Percentiles rank a stretch among this genome's conserved stretches.
phyloP scores from a whole-genome alignment of 2,329 filamentous ascomycete genomes.

The Trichoderma citrinoviride region DNA sequence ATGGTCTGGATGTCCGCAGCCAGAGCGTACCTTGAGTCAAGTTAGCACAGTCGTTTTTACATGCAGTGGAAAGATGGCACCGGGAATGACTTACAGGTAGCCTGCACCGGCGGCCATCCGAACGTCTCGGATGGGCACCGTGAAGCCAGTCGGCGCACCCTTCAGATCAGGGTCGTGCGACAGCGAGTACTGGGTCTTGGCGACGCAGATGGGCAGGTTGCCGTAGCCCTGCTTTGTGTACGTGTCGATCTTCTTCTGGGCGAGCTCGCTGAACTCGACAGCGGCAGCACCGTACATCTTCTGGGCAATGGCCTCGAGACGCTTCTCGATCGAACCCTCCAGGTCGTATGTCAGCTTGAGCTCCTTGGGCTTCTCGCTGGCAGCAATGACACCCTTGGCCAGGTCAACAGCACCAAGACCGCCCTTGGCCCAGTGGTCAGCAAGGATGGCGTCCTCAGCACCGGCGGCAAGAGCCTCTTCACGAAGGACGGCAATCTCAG shows the following conservation, averaged over 20 bases:
- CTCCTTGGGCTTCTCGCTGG: constrained; percentile 78
- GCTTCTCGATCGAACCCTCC: constrained; percentile 76
- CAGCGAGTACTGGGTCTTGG: constrained; percentile 97
- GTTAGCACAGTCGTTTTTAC: constrained; percentile 33
- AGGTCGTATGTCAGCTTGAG: constrained; percentile 85
- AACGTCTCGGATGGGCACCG: constrained; percentile 90
- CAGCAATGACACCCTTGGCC: constrained; percentile 79
- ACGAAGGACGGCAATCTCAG: constrained; percentile 82
- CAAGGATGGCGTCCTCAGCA: constrained; percentile 87
- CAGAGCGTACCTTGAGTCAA: constrained; percentile 67
- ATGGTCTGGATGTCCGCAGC: constrained; percentile 99
- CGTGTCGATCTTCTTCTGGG: constrained; percentile 93
- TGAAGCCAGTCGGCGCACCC: constrained; percentile 92
- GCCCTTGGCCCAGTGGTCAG: constrained; percentile 96
- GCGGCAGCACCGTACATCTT: constrained; percentile 90
- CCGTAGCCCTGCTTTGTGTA: constrained; percentile 91
- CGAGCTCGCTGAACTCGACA: constrained; percentile 90
- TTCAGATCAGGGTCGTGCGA: constrained; percentile 92
- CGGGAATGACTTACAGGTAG: constrained; percentile 64
- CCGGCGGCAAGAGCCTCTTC: constrained; percentile 91
- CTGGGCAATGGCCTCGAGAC: constrained; percentile 85
- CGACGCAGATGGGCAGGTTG: constrained; percentile 91
- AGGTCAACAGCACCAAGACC: constrained; percentile 87
- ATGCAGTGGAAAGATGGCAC: background rate
- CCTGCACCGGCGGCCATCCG: constrained; percentile 91